Base-by-base conservation (phyloP, 2,329 filamentous ascomycete species). In the Madurella fahalii region DNA sequence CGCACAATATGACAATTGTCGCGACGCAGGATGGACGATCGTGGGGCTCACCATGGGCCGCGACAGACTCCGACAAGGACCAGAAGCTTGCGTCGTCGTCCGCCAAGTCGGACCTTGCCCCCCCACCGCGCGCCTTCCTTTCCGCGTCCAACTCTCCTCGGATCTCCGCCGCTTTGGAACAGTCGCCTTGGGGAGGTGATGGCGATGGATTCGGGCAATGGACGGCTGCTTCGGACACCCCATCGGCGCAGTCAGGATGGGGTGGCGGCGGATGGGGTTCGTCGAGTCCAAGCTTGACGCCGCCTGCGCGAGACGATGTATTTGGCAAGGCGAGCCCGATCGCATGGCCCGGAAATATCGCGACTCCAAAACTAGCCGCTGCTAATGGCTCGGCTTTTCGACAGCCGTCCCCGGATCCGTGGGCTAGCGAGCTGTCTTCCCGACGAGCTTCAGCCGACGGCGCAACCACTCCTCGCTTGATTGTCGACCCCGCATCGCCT, bases 1-100 rank as follows among this genome's bases (percentile, higher is more conserved):
- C 51, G n/a, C 56, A 47, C 56, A 63, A 49, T 57, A 65, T 65
- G 63, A 65, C 43, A 57, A 57, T 56, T 55, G 55, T 55, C 54
- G 52, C 56, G 43, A 47, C 31, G 50, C 67, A 71, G 65, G 60
- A 84, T 84, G 81, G 81, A 84, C 68, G 79, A 84, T 79, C 81
- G 64, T 84, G 81, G 81, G 78, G 77, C 69, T 82, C 80, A 63
- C 81, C 81, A 69, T 83, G 81, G 81, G 74, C 77, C 56, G 73
- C 72, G 55, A 66, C 71, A 65, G 68, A 78, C 63, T 59, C 63
- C 40, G 61, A 66, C 54, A 68, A 68, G 58, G 67, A 68, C 44
- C 58, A 61, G 30, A 62, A 66, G 25, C 58, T 60, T 13, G 60
- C 67, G 15, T 68, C 67, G 40, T 67, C 68, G 40, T 66, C 68